phyloP scores from a whole-genome alignment of 805 yeast genomes.

The Teunomyces kruisii region DNA sequence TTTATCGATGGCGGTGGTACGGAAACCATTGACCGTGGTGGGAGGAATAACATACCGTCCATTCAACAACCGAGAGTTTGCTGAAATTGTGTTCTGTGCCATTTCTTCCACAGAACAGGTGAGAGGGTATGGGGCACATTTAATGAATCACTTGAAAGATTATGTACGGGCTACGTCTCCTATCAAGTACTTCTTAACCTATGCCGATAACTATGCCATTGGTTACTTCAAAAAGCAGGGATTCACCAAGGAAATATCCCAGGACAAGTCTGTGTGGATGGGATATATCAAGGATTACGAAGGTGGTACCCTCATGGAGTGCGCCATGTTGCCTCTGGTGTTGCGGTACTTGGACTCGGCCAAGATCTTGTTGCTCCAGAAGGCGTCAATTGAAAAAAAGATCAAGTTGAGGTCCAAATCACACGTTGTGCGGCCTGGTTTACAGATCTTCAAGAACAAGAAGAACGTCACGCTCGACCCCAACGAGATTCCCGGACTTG shows the following conservation, averaged over 20 bases:
- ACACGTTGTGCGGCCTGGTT: constrained; percentile 79
- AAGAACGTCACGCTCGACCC: constrained; percentile 63
- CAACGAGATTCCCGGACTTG: constrained; percentile 77
- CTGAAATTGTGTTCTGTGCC: constrained; percentile 98
- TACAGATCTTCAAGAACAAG: constrained; percentile 60
- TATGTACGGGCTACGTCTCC: constrained; percentile 87
- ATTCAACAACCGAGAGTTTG: constrained; percentile 85
- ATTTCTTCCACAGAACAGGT: constrained; percentile 97
- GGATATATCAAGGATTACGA: constrained; percentile 98
- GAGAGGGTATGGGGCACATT: constrained; percentile 96
- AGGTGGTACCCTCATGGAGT: constrained; percentile 98
- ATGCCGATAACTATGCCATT: constrained; percentile 98
- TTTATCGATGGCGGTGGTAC: constrained; percentile 91
- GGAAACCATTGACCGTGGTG: constrained; percentile 91
- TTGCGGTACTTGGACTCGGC: constrained; percentile 82
- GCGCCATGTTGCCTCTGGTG: constrained; percentile 85
- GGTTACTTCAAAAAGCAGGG: constrained; percentile 99
- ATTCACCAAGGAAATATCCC: constrained; percentile 88
- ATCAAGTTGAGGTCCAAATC: constrained; percentile 77
- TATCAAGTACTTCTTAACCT: constrained; percentile 83
- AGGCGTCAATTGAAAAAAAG: constrained; percentile 86
- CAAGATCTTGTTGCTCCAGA: constrained; percentile 81
- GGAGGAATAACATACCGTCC: constrained; percentile 98
- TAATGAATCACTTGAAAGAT: constrained; percentile 97
- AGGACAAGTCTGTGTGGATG: constrained; percentile 90